Evolutionary conservation across 495 filamentous ascomycete genomes (phyloP), one percentile per base, ranked within the genome.

Genomic region (Neurospora sp.): DNA sequence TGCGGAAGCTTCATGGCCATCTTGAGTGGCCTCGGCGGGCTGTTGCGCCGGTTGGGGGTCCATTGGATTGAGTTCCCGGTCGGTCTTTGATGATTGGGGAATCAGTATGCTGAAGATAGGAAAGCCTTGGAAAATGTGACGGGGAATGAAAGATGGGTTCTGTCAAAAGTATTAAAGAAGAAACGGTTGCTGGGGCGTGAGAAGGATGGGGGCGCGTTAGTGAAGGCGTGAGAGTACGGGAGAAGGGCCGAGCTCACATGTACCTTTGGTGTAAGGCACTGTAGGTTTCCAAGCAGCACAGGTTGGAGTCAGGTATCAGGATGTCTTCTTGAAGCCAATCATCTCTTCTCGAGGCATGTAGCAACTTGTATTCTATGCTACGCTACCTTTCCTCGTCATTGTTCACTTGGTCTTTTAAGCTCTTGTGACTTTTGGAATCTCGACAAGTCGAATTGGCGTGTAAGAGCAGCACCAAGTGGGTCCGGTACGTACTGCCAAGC

Each of bases 21-120:
- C 76, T 38, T 73, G 74, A 1, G 74, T 71, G 8, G 74, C 72
- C 65, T 70, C 76, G 12, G 73, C 71, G 37, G 79, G 40, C 69
- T 72, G 69, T 18, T 70, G 37, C 68, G 70, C 45, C 8, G 78
- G 53, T 12, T 76, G 71, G n/a, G 78, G 47, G 75, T 79, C 78
- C 80, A 83, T 83, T 44, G 73, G 3, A 4, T 35, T 35, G 7
- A 6, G 35, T 3, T 35, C 14, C 9, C 6, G 14, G 27, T 18
- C 53, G 1, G 35, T 8, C 14, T 4, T 35, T 31, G 3, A 35
- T 18, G 0, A 12, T 8, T 8, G 1, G 0, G 3, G 22, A 0
- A 8, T 35, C 0, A 2, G 18, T 8, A 35, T 8, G 2, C 4
- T 8, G 27, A 35, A 6, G 0, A 16, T 6, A 61, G 12, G 1